Conservation (phyloP, 345 rosid species). For the Euphorbia pulcherrima region DNA sequence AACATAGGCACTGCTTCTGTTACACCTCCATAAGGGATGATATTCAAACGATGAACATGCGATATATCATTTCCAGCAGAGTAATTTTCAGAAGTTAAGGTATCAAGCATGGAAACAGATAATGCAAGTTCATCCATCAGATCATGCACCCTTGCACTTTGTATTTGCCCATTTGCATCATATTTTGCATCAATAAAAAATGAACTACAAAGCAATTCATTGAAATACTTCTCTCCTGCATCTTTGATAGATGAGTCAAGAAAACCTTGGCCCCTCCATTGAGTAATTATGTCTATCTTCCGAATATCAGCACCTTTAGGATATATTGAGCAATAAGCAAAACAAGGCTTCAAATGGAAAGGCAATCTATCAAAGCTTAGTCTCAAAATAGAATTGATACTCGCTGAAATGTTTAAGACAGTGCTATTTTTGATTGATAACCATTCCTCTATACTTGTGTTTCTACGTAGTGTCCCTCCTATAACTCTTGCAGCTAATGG, state of each 20-base stretch:
- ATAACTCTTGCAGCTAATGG: constrained; percentile 13
- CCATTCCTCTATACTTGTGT: constrained; percentile 8
- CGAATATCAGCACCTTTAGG: not conserved
- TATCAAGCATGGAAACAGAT: constrained; percentile 14
- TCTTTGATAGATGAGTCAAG: not conserved
- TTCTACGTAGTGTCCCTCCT: not conserved
- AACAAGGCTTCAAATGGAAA: not conserved
- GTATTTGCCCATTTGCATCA: constrained; percentile 1
- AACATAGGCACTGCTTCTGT: no score
- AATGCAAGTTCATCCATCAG: constrained; percentile 25
- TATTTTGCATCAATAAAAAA: constrained; percentile 20
- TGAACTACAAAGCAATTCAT: constrained; percentile 17
- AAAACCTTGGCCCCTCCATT: constrained; percentile 11
- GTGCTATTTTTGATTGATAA: constrained; percentile 3
- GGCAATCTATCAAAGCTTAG: constrained; percentile 16
- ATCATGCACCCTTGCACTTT: constrained; percentile 27
- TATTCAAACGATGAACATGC: not conserved
- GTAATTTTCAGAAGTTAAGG: not conserved
- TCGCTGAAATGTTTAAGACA: constrained; percentile 6
- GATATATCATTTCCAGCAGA: not conserved
- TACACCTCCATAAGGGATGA: no score
- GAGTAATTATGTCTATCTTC: not conserved
- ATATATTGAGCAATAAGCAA: constrained; percentile 8
- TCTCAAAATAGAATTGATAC: not conserved
- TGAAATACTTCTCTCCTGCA: constrained; percentile 21